phyloP scores from a whole-genome alignment of 257 asterid species.

The Handroanthus guayacan region DNA sequence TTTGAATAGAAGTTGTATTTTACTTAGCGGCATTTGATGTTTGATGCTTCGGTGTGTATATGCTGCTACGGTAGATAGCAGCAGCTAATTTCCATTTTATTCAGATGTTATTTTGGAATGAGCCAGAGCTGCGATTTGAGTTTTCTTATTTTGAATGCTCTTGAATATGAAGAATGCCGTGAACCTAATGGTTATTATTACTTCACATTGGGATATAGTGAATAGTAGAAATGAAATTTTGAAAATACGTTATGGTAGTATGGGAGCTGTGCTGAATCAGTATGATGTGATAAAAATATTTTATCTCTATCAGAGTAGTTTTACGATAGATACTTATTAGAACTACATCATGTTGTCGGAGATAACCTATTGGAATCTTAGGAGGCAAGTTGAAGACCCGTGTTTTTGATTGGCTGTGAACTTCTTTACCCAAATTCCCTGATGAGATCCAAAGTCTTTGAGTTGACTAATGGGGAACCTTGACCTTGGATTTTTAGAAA shows the following conservation, averaged over 20 bases:
- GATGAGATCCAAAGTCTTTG: not conserved
- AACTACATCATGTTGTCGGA: not conserved
- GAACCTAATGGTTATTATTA: not conserved
- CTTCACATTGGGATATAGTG: not conserved
- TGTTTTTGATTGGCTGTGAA: not conserved
- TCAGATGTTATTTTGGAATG: not conserved
- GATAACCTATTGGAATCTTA: not conserved
- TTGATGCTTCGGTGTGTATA: not conserved
- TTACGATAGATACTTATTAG: not conserved
- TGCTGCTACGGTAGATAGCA: not conserved
- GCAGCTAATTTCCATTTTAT: not conserved
- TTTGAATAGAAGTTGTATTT: not conserved
- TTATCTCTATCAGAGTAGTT: not conserved
- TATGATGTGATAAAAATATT: not conserved
- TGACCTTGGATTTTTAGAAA: not conserved
- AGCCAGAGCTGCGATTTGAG: slow-evolving; percentile 5
- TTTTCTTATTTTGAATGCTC: not conserved
- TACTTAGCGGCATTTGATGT: not conserved
- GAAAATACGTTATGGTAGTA: slow-evolving; percentile 1
- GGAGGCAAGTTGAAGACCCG: not conserved
- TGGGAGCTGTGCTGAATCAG: slow-evolving; percentile 13
- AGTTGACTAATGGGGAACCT: not conserved
- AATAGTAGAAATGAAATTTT: not conserved
- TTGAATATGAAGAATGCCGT: not conserved
- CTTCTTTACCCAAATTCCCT: not conserved